A percentile compares a stretch with the other conserved stretches of the same genome.
These are phyloP conservation scores for Boletus eberwhitei DNA, from an alignment of 768 basidiomycete species.

Conservation along the genomic window DNA sequence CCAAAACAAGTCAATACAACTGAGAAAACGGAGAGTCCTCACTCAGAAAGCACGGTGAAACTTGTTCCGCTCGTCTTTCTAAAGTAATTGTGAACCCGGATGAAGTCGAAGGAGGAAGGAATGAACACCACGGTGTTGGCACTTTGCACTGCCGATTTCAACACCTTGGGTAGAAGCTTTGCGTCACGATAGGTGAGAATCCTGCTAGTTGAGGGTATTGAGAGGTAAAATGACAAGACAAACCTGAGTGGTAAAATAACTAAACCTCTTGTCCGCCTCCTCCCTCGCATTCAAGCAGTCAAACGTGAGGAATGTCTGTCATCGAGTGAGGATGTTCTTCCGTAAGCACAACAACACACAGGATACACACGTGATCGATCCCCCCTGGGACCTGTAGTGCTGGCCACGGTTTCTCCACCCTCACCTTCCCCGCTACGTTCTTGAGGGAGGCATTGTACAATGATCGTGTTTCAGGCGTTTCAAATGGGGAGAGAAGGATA, in stretches of 20 bases:
- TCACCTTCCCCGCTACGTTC: conserved; percentile 83
- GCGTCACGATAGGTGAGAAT: neutral
- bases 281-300: conserved; percentile 67
- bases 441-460: conserved; percentile 72
- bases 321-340: neutral
- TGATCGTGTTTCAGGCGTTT: conserved; percentile 83
- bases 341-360: neutral
- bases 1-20: neutral
- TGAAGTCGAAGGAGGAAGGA: conserved; percentile 96
- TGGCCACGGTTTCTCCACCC: conserved; percentile 63
- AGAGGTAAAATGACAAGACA: conserved; percentile 1
- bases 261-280: conserved; percentile 85
- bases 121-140: conserved; percentile 85
- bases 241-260: conserved; percentile 84
- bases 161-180: conserved; percentile 73
- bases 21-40: conserved; percentile 18
- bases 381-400: conserved; percentile 81
- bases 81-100: conserved; percentile 85
- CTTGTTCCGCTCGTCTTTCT: conserved; percentile 65
- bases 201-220: neutral
- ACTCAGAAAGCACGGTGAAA: conserved; percentile 91
- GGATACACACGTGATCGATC: conserved; percentile 64
- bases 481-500: conserved; percentile 80
- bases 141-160: conserved; percentile 93
- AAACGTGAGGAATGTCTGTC: conserved; percentile 70